Conservation (phyloP, 768 basidiomycete genomes). For the Leucosporidium creatinivorum region DNA sequence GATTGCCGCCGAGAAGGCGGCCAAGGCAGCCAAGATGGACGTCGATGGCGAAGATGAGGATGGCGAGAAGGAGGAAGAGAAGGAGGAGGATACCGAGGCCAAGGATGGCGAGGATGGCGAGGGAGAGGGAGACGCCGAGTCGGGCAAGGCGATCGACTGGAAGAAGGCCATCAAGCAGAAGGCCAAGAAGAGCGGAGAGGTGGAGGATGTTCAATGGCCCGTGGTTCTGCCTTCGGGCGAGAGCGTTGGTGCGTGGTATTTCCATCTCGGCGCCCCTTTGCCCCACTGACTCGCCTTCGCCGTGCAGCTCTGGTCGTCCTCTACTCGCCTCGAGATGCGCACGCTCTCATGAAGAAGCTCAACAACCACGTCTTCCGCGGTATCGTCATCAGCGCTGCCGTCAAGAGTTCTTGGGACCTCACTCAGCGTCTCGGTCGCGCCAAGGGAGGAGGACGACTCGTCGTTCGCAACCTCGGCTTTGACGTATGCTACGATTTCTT, state of each 20-base stretch:
- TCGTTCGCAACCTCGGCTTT: constrained; percentile 82
- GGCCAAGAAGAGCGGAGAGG: constrained; percentile 65
- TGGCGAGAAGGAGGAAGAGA: constrained; percentile 17
- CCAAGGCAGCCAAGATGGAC: constrained; percentile 47
- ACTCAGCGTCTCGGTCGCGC: constrained; percentile 40
- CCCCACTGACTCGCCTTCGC: background rate
- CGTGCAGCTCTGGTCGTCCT: constrained; percentile 66
- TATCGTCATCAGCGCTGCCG: constrained; percentile 68
- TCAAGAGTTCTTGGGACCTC: constrained; percentile 71
- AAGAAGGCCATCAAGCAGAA: constrained; percentile 49
- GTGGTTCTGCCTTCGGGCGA: constrained; percentile 49
- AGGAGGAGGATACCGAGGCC: constrained; percentile 15
- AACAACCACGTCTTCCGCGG: constrained; percentile 94
- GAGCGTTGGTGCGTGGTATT: constrained; percentile 47
- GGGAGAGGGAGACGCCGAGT: background rate
- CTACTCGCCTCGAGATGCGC: constrained; percentile 58
- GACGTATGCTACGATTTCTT: constrained; percentile 41
- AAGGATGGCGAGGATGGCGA: constrained; percentile 7
- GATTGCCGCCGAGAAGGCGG: constrained; percentile 23
- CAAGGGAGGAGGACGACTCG: constrained; percentile 54
- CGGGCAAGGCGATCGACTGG: constrained; percentile 28
- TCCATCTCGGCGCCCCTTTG: background rate
- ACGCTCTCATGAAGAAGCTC: constrained; percentile 65
- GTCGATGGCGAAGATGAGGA: constrained; percentile 65
- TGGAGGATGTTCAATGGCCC: constrained; percentile 59